Evolutionary conservation across 1,139 yeast genomes (phyloP), one percentile per base, ranked within the genome.

Genomic region (Eremothecium gossypii): DNA sequence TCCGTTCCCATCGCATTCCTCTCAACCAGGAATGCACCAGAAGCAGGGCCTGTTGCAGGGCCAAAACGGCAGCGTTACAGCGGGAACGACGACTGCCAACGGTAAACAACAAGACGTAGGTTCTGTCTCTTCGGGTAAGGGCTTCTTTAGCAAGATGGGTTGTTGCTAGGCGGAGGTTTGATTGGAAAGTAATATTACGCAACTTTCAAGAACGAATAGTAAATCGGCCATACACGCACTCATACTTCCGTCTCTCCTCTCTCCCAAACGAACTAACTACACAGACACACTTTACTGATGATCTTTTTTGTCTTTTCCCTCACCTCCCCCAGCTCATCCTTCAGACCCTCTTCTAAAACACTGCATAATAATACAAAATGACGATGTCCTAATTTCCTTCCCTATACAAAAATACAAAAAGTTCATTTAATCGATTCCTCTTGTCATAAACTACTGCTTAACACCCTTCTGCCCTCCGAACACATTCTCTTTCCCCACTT

Each of bases 81-180:
- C 17, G 6, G 37, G 37, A 3, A 17, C 29, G n/a, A 23, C 37
- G 27, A 31, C 42, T 42, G 46, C 43, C 48, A 50, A 46, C 41
- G 42, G 45, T 36, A 54, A 54, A 40, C 55, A 52, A 39, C 45
- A 54, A 38, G 53, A 45, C 20, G 49, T 52, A 35, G 61, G 57
- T 26, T 51, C 57, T 17, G 45, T 44, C 17, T 50, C 55, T 10
- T 49, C 65, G n/a, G 57, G 55, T 23, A 62, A 60, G 43, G 70
- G 70, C 1, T 66, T 63, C 51, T 64, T 66, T 46, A 50, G 64
- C 31, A 66, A 64, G 46, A 36, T 66, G 28, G 61, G 64, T 14
- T 67, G 70, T 49, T 67, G 70, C 50, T 57, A 56, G 40, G 45
- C 32, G 30, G 35, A 13, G 35, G 7, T 29, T 17, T 17, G 3